Evolutionary conservation across 331 rosid species (phyloP).

Genomic region (Telfairia occidentalis): DNA sequence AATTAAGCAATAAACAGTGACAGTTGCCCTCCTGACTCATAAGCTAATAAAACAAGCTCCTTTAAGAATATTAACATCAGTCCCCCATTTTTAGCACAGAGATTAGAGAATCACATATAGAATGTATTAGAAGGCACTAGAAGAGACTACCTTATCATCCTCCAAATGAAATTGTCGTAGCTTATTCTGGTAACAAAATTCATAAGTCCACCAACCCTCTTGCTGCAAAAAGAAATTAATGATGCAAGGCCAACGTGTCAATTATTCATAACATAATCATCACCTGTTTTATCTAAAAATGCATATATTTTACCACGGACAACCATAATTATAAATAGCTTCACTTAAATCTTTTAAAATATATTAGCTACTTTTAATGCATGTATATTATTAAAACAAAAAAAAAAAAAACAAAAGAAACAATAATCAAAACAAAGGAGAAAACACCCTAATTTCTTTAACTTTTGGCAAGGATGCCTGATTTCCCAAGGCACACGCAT

Average conservation of each 20-base stretch:
- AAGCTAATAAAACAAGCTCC: constrained; percentile 1
- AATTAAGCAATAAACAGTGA: not conserved
- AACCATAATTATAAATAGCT: not conserved
- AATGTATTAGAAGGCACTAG: constrained; percentile 2
- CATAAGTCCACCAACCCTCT: constrained; percentile 99
- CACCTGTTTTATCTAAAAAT: not conserved
- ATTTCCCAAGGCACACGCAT: not conserved
- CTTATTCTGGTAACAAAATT: constrained; percentile 74
- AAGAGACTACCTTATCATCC: constrained; percentile 55
- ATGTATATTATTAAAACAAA: not conserved
- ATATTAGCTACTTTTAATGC: not conserved
- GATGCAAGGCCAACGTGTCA: constrained; percentile 12
- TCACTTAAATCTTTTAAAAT: not conserved
- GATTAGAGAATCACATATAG: not conserved
- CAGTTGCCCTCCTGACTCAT: not conserved
- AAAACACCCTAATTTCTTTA: not conserved
- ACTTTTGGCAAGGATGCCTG: not conserved
- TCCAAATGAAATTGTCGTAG: constrained; percentile 79
- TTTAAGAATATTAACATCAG: not conserved
- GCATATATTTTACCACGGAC: not conserved
- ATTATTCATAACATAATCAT: not conserved
- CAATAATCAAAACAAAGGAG: too few relatives aligned
- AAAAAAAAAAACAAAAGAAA: not conserved
- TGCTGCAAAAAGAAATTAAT: constrained; percentile 46
- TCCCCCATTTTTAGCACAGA: not conserved